phyloP scores from a whole-genome alignment of 352 stramenopile species.

The Blastocystis sp. region DNA sequence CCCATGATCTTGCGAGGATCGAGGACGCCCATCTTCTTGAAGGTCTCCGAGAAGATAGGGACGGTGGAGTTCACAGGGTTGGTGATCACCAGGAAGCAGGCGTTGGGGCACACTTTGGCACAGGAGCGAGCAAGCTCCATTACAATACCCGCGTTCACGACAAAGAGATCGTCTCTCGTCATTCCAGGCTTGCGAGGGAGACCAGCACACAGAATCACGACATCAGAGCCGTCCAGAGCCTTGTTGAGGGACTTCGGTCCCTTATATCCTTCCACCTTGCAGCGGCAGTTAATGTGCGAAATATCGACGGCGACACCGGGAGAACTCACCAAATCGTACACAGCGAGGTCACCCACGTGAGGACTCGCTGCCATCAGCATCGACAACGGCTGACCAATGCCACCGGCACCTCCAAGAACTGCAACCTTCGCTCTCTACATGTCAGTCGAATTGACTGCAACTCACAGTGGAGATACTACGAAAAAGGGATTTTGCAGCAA shows the following conservation, averaged over 20 bases:
- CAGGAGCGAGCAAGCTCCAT: slow-evolving; percentile 87
- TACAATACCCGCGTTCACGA: slow-evolving; percentile 92
- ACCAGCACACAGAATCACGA: slow-evolving; percentile 96
- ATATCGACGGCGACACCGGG: slow-evolving; percentile 94
- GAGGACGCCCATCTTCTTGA: slow-evolving; percentile 85
- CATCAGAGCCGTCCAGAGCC: slow-evolving; percentile 79
- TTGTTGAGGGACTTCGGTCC: slow-evolving; percentile 72
- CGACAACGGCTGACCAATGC: slow-evolving; percentile 95
- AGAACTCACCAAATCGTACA: slow-evolving; percentile 97
- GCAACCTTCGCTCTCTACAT: slow-evolving; percentile 71
- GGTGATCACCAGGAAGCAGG: slow-evolving; percentile 92
- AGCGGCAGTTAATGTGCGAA: slow-evolving; percentile 71
- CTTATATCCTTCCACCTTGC: slow-evolving; percentile 73
- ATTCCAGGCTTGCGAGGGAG: slow-evolving; percentile 95
- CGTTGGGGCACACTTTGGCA: slow-evolving; percentile 90
- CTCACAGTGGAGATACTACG: not conserved
- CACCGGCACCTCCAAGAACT: slow-evolving; percentile 85
- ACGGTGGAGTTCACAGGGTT: slow-evolving; percentile 99
- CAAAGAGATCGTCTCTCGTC: slow-evolving; percentile 90
- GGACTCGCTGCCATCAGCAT: slow-evolving; percentile 93
- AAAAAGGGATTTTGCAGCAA: not conserved
- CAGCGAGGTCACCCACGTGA: slow-evolving; percentile 88
- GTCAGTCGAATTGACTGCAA: not conserved
- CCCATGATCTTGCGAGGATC: slow-evolving; percentile 67
- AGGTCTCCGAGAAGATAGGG: slow-evolving; percentile 95